Base-by-base conservation (phyloP, 441 rosid genomes). In the Populus hybrid region DNA sequence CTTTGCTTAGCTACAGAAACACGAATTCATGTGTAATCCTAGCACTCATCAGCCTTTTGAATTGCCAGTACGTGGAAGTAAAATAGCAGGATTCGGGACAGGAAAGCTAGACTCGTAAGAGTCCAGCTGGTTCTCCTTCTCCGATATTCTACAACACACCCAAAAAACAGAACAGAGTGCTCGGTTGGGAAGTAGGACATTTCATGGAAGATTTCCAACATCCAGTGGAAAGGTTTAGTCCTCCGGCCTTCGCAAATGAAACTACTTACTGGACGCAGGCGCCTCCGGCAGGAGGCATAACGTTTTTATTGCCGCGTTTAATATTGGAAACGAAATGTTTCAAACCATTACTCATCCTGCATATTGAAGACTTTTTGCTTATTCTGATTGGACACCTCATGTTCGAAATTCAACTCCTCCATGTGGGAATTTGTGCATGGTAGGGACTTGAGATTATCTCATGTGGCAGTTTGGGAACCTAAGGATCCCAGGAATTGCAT, bases 201-300 rank as follows among this genome's bases (percentile, higher is more conserved):
- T 11, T 73, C 26, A n/a, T n/a, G 2, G 57, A 73, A 10, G 36
- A 18, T 0, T 78, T 67, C 34, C 81, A 76, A 0, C 73, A 66
- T 69, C 16, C 67, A 6, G 73, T 73, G 32, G 71, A 59, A 20
- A 18, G 64, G 73, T 67, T 70, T 24, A 26, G 78, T 30, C 71
- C 35, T 42, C 82, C 82, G 12, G 82, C 66, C 42, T 74, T 61
- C 64, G 65, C 24, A 11, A 21, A 59, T n/a, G 81, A 74, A 38
- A 35, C 28, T 12, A 68, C 74, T 10, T 59, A 68, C 35, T 79
- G 78, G 78, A 79, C 78, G 26, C 18, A 3, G 24, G 1, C n/a
- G 16, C 26, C 14, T 54, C 30, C 36, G 26, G 64, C 8, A 63
- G n/a, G 32, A 59, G 32, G 9, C 34, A 20, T 20, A 21, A 59